Evolutionary conservation across 495 filamentous ascomycete genomes (phyloP).

Genomic region (Xylaria scruposa): DNA sequence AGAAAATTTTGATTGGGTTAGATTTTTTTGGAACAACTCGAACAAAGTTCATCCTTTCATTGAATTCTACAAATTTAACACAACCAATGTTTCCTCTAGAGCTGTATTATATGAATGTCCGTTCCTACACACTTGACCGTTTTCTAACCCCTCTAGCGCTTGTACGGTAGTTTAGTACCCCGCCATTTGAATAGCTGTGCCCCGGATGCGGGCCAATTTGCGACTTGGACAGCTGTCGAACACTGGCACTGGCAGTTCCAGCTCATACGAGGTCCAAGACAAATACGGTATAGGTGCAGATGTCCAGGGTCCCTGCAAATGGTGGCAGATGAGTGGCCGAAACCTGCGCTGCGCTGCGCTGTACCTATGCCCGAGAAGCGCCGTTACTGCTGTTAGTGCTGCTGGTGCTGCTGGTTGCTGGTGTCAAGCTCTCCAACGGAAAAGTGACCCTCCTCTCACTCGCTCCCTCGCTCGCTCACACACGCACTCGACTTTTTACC

Average conservation of each 20-base stretch:
- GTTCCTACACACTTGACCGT: too few species aligned
- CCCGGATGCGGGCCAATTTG: conserved; percentile 13
- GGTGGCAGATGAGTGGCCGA: conserved; percentile 14
- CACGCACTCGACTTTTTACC: conserved; percentile 18
- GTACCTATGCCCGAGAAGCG: neutral
- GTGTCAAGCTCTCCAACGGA: conserved; percentile 18
- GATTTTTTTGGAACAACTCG: neutral
- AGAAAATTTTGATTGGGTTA: neutral
- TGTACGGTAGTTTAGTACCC: neutral
- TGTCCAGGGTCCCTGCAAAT: neutral
- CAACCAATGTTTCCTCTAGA: neutral
- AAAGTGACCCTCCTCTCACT: conserved; percentile 27
- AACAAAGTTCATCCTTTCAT: neutral
- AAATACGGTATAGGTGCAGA: neutral
- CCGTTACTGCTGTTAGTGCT: neutral
- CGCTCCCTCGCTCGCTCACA: conserved; percentile 18
- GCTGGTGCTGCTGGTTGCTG: neutral
- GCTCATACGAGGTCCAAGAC: neutral
- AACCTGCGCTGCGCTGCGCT: conserved; percentile 11
- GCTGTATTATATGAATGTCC: too few species aligned
- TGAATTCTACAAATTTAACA: neutral
- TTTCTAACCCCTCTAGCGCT: neutral
- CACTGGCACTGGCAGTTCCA: neutral
- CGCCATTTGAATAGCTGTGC: neutral
- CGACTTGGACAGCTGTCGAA: neutral